Evolutionary conservation across 768 basidiomycete genomes (phyloP).

Genomic region (Chalciporus sphaerocephalus): DNA sequence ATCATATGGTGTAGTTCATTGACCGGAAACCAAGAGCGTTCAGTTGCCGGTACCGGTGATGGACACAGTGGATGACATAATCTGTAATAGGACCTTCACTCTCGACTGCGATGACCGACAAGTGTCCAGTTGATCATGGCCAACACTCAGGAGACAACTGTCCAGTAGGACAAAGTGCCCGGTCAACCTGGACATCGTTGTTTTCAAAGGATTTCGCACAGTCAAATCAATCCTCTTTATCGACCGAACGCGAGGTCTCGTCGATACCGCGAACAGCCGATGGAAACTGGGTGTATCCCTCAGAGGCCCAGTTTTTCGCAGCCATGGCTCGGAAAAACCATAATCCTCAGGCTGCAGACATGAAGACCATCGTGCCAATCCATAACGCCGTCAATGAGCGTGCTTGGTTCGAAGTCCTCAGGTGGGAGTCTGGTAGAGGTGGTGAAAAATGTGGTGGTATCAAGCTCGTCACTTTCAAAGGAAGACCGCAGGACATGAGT

Average conservation of each 20-base stretch:
- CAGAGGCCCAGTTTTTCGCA: constrained; percentile 97
- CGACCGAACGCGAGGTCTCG: constrained; percentile 74
- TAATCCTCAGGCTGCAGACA: constrained; percentile 80
- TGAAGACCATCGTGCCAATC: constrained; percentile 94
- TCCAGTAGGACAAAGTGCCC: constrained; percentile 61
- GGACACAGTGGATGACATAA: constrained; percentile 15
- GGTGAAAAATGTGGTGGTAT: constrained; percentile 78
- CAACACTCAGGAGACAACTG: constrained; percentile 39
- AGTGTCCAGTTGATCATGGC: constrained; percentile 50
- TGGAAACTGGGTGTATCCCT: constrained; percentile 94
- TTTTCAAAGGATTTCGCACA: constrained; percentile 16
- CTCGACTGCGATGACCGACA: constrained; percentile 25
- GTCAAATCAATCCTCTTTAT: constrained; percentile 38
- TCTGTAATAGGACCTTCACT: background rate
- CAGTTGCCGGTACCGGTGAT: background rate
- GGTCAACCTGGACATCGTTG: constrained; percentile 40
- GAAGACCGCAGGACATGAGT: constrained; percentile 73
- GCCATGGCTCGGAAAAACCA: constrained; percentile 96
- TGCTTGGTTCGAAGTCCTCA: constrained; percentile 77
- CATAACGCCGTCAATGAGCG: constrained; percentile 99
- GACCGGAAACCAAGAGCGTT: too few species aligned
- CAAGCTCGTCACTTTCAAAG: constrained; percentile 86
- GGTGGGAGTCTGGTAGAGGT: constrained; percentile 80
- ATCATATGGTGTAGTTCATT: too few species aligned
- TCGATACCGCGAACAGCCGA: constrained; percentile 76